Evolutionary conservation across 352 stramenopile genomes (phyloP).

Genomic region (Phytophthora crassamura): DNA sequence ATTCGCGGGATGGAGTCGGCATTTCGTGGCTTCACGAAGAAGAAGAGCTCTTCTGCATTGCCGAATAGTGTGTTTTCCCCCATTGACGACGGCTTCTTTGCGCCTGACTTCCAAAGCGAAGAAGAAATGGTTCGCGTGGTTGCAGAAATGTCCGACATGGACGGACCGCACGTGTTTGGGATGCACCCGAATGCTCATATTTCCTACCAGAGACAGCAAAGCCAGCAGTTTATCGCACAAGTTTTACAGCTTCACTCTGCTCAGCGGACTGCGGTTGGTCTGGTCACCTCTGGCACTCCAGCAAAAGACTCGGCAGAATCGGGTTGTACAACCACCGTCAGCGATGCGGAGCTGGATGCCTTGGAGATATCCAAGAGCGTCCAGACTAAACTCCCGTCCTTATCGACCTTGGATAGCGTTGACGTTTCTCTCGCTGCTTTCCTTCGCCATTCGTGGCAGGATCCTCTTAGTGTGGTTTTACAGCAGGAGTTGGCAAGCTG

Average conservation of each 20-base stretch:
- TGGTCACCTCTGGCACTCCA: background rate
- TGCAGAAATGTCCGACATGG: slow-evolving; percentile 51
- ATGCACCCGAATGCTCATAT: slow-evolving; percentile 87
- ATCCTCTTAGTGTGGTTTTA: slow-evolving; percentile 72
- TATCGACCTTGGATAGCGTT: slow-evolving; percentile 4
- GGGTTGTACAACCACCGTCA: background rate
- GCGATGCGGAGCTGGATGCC: slow-evolving; percentile 19
- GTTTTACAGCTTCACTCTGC: slow-evolving; percentile 51
- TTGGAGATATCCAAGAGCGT: slow-evolving; percentile 32
- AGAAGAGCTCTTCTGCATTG: slow-evolving; percentile 13
- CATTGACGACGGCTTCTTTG: slow-evolving; percentile 47
- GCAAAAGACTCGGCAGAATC: background rate
- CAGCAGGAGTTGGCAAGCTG: slow-evolving; percentile 69
- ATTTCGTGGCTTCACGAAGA: background rate
- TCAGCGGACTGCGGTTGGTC: background rate
- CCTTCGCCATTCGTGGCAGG: slow-evolving; percentile 16
- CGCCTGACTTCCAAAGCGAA: slow-evolving; percentile 47
- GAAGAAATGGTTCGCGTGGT: slow-evolving; percentile 59
- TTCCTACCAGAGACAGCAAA: slow-evolving; percentile 68
- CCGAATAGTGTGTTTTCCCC: slow-evolving; percentile 17
- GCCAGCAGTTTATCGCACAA: slow-evolving; percentile 40
- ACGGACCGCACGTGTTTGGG: slow-evolving; percentile 77
- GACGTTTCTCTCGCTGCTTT: slow-evolving; percentile 3
- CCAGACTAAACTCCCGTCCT: slow-evolving; percentile 28
- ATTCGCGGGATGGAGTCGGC: slow-evolving; percentile 4